Evolutionary conservation across 768 basidiomycete species (phyloP), one percentile per base, ranked within the genome.

Genomic region (Calvatia gigantea): DNA sequence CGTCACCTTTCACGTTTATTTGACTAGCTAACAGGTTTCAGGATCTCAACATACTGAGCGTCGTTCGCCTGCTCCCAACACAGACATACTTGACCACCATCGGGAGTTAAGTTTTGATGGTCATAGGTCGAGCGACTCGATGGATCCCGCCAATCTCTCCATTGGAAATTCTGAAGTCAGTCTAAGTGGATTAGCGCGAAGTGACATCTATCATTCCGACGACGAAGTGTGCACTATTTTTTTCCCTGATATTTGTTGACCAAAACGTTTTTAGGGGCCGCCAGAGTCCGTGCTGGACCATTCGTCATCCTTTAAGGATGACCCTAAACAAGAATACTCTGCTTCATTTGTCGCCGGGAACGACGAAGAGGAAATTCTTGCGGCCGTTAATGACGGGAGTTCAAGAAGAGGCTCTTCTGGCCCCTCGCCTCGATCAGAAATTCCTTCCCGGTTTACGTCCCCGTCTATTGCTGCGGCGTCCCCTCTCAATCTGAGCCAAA

Each of bases 121-220:
- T 14, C 58, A 60, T n/a, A 44, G 56, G 44, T 47, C 58, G 5
- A 62, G 55, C n/a, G 64, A 63, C n/a, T 67, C 66, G 19, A 60
- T 63, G 51, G 64, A 69, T 29, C 60, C 65, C 17, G 56, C 58
- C 14, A 69, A 70, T 52, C 50, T 67, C 32, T 73, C 69, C 5
- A 62, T 69, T 31, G 65, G 61, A 11, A 65, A 66, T 53, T 67
- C 68, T 4, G 66, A 69, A 51, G 60, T 66, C 17, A 69, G 69
- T 46, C 45, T 70, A 8, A 56, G 37, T 33, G 54, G 54, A 15
- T n/a, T 56, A 11, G 41, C 42, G 11, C 37, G 54, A 3, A 49
- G 54, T 14, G 47, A 42, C 14, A 56, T 41, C 28, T 56, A 56
- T 49, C 47, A 56, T 12, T 56, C 54, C 19, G 31, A 39, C 27